Conservation (phyloP, 108 stramenopile species). For the Fragilariopsis cylindrus region DNA sequence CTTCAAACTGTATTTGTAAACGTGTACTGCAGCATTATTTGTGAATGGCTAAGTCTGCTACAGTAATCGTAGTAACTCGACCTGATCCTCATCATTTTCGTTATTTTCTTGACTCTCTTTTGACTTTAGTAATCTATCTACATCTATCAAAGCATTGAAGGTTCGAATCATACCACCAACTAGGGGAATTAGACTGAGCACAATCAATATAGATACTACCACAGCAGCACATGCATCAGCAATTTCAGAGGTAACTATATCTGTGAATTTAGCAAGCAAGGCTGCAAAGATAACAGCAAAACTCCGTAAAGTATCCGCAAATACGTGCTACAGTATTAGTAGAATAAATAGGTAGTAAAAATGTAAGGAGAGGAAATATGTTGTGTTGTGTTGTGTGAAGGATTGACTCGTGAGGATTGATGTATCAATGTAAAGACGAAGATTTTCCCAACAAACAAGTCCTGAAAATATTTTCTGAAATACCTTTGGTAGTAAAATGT, state of each 20-base stretch:
- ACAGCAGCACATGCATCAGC: conserved; percentile 79
- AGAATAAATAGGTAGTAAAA: neutral
- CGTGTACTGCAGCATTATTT: too few species aligned
- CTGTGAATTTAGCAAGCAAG: conserved; percentile 43
- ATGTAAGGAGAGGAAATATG: neutral
- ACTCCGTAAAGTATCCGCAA: conserved; percentile 83
- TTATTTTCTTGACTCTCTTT: neutral
- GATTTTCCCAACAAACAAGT: neutral
- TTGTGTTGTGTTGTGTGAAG: neutral
- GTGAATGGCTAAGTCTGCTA: too few species aligned
- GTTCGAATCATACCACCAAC: conserved; percentile 50
- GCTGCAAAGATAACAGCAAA: conserved; percentile 73
- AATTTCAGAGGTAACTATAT: conserved; percentile 49
- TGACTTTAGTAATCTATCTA: conserved; percentile 5
- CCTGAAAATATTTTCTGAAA: neutral
- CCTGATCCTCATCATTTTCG: conserved; percentile 8
- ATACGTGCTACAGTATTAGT: conserved; percentile 54
- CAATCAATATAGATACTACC: conserved; percentile 68
- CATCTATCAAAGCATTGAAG: conserved; percentile 38
- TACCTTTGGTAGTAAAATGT: neutral
- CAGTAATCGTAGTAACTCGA: conserved; percentile 2
- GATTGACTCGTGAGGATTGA: neutral
- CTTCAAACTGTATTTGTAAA: too few species aligned
- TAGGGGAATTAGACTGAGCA: conserved; percentile 62
- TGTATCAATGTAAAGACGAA: neutral